Evolutionary conservation across 2,329 filamentous ascomycete genomes (phyloP).

Genomic region (Cordyceps cateniannulata): DNA sequence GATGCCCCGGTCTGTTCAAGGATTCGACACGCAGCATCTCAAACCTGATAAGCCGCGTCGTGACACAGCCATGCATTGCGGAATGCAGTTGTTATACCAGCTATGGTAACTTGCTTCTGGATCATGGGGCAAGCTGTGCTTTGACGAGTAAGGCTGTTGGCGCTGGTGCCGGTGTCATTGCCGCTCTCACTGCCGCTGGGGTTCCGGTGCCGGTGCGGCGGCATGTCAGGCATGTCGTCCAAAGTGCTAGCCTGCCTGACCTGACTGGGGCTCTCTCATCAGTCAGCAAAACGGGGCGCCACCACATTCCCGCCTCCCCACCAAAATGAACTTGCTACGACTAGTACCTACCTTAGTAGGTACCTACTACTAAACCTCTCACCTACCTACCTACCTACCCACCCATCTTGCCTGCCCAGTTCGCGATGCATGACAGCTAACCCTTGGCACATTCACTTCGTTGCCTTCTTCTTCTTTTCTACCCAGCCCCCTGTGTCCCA

Average conservation of each 20-base stretch:
- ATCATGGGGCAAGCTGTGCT: not conserved
- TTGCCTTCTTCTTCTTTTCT: not conserved
- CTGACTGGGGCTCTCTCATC: not conserved
- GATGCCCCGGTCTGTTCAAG: not conserved
- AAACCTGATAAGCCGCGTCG: not conserved
- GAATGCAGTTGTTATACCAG: not conserved
- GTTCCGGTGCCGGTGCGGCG: not conserved
- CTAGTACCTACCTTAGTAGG: too few species aligned
- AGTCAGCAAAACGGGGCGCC: slow-evolving; percentile 7
- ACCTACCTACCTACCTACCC: too few species aligned
- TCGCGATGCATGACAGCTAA: slow-evolving; percentile 6
- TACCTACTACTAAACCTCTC: too few species aligned
- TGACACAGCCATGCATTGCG: not conserved
- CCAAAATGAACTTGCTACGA: slow-evolving; percentile 14
- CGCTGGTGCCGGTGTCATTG: not conserved
- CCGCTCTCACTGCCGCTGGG: not conserved
- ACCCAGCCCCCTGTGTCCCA: not conserved
- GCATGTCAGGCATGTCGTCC: not conserved
- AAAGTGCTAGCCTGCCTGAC: not conserved
- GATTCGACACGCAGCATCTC: not conserved
- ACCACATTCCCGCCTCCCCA: slow-evolving; percentile 12
- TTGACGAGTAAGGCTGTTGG: not conserved
- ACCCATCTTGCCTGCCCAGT: slow-evolving; percentile 3
- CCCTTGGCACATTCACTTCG: not conserved
- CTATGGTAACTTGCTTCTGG: not conserved